Percentiles rank a stretch among this genome's conserved stretches.
phyloP scores from a whole-genome alignment of 1,284 basidiomycete genomes.

The Rhodotorula sp. region DNA sequence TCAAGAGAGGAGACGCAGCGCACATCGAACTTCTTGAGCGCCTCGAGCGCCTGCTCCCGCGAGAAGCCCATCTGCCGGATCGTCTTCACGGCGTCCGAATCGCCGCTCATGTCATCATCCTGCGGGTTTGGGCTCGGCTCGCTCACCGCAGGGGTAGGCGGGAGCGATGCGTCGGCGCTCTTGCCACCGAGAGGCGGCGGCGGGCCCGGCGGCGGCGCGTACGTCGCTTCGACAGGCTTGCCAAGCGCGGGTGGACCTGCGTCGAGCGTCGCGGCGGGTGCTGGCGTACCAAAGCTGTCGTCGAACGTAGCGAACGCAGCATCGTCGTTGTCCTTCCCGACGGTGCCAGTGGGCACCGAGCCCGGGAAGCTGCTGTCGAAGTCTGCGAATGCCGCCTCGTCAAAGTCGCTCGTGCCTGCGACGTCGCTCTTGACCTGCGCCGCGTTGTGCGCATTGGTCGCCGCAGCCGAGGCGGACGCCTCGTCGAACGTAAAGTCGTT shows the following conservation, averaged over 20 bases:
- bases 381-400: constrained; percentile 24
- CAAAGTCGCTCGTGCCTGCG: constrained; percentile 12
- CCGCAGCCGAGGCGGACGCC: not conserved
- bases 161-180: too few species aligned
- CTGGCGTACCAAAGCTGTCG: constrained; percentile 9
- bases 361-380: constrained; percentile 35
- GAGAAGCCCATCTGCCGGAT: constrained; percentile 79
- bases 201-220: not conserved
- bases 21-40: constrained; percentile 65
- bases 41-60: constrained; percentile 70
- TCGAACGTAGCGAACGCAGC: constrained; percentile 30
- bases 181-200: not conserved
- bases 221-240: not conserved
- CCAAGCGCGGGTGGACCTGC: constrained; percentile 10
- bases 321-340: not conserved
- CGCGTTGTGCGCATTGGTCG: not conserved
- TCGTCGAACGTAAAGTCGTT: constrained; percentile 22
- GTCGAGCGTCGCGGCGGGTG: not conserved
- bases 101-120: constrained; percentile 58
- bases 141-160: not conserved
- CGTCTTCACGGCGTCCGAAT: constrained; percentile 73
- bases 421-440: not conserved
- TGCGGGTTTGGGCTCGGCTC: not conserved
- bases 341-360: not conserved
- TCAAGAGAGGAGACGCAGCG: not conserved